A percentile compares a stretch with the other conserved stretches of the same genome.
phyloP scores from a whole-genome alignment of 495 filamentous ascomycete genomes.

The Acidomyces sp. region DNA sequence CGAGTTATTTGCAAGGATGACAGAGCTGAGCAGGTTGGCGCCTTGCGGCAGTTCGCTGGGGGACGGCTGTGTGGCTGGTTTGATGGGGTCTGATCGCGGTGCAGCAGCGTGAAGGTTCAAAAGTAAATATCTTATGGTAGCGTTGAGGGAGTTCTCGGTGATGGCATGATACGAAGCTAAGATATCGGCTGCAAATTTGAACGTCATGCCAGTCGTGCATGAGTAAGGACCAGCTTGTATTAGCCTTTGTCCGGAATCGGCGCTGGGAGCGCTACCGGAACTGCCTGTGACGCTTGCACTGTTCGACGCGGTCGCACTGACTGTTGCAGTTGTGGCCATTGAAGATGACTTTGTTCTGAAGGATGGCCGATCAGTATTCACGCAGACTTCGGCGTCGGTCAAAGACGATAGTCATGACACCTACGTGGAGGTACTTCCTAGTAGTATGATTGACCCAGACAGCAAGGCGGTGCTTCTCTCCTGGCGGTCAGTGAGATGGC shows the following conservation, averaged over 20 bases:
- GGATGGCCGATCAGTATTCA: no score
- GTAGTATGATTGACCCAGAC: no score
- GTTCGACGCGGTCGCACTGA: no score
- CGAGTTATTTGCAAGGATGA: conserved; percentile 31
- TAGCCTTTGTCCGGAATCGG: conserved; percentile 13
- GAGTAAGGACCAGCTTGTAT: conserved; percentile 39
- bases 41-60: conserved; percentile 16
- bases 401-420: no score
- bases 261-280: conserved; percentile 18
- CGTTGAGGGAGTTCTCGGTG: conserved; percentile 36
- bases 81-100: conserved; percentile 27
- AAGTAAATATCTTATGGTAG: conserved; percentile 35
- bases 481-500: conserved; percentile 18
- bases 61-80: conserved; percentile 27
- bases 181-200: conserved; percentile 36
- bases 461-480: no score
- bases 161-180: conserved; percentile 36
- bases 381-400: no score
- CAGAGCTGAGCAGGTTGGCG: conserved; percentile 8
- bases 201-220: conserved; percentile 40
- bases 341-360: no score
- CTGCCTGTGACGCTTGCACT: no score
- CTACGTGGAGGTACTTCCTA: no score
- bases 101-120: conserved; percentile 50
- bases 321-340: no score